Conservation (phyloP, 1,284 basidiomycete species). For the Apiotrichum gracile region DNA sequence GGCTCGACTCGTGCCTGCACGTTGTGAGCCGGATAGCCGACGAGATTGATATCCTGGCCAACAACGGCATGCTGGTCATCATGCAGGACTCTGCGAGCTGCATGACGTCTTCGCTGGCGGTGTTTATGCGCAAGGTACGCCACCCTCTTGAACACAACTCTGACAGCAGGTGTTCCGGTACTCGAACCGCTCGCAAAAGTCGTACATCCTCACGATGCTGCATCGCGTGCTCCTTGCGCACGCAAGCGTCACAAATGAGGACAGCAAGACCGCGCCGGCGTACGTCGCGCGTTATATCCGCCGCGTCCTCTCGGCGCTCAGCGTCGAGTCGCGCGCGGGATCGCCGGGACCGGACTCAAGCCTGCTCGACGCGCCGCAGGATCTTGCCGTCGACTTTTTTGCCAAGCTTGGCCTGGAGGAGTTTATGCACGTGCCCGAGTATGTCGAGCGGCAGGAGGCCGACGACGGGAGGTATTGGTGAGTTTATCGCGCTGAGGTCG, state of each 20-base stretch:
- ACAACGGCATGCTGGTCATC: slow-evolving; percentile 26
- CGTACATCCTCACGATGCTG: slow-evolving; percentile 13
- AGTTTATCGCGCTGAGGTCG: neutral
- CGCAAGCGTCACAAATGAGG: slow-evolving; percentile 14
- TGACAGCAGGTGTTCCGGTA: slow-evolving; percentile 26
- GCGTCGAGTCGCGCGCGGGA: slow-evolving; percentile 2
- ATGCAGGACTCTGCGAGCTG: slow-evolving; percentile 37
- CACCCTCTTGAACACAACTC: neutral
- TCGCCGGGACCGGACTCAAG: neutral
- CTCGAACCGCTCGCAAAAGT: slow-evolving; percentile 13
- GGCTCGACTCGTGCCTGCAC: slow-evolving; percentile 27
- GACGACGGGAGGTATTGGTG: slow-evolving; percentile 31
- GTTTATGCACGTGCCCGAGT: slow-evolving; percentile 27
- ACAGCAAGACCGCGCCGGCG: slow-evolving; percentile 16
- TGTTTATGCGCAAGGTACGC: slow-evolving; percentile 28
- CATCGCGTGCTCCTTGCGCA: slow-evolving; percentile 18
- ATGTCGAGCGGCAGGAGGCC: slow-evolving; percentile 17
- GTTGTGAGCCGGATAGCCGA: slow-evolving; percentile 25
- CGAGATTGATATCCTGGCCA: slow-evolving; percentile 26
- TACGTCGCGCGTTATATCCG: slow-evolving; percentile 20
- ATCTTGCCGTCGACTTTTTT: slow-evolving; percentile 10
- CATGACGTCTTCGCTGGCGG: slow-evolving; percentile 27
- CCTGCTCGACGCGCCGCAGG: neutral
- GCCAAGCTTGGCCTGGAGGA: slow-evolving; percentile 21
- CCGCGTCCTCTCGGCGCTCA: slow-evolving; percentile 13